Base-by-base conservation (phyloP, 495 filamentous ascomycete genomes). In the Ramalina intermedia region DNA sequence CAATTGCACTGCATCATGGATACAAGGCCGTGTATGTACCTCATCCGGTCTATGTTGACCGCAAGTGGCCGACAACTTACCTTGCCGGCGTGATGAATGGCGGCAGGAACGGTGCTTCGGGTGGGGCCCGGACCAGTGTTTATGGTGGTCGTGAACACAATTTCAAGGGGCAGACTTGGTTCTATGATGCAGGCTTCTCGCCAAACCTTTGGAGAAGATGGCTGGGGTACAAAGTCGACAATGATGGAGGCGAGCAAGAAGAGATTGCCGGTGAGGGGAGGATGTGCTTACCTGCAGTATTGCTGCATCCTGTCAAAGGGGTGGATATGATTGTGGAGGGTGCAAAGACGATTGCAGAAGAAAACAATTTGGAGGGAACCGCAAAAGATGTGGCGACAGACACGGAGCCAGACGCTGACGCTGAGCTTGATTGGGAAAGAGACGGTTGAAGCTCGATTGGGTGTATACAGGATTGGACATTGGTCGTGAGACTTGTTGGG, bases 11-110 rank as follows among this genome's bases (percentile, higher is more conserved):
- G 3, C 93, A 96, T 46, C 91, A 96, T 60, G 91, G 91, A 11
- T 79, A 86, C 69, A 98, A 98, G 66, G 91, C 86, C 41, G 91
- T 98, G 20, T 95, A 81, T 57, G 87, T 81, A 12, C 91, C 91
- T 1, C 91, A 98, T 59, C 87, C 90, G 0, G 72, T 94, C 36
- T 95, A 83, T 61, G 76, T 98, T 20, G 91, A 98, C 61, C 83
- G 91, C 40, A 71, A 75, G 43, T 98, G 91, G 91, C 91, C 91
- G 7, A 71, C 74, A 2, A 68, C 73, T 27, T 85, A 89, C 56
- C 75, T 96, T 21, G 84, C 87, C 13, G 73, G 74, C 9, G 81
- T 85, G 7, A 84, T 96, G 65, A 95, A 96, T 58, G 84, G 74
- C 23, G 90, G 89, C 24, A 71, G 75, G 14, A 87, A 94, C 59